Evolutionary conservation across 2,329 filamentous ascomycete genomes (phyloP).

Genomic region (Penicillium sumatraense): DNA sequence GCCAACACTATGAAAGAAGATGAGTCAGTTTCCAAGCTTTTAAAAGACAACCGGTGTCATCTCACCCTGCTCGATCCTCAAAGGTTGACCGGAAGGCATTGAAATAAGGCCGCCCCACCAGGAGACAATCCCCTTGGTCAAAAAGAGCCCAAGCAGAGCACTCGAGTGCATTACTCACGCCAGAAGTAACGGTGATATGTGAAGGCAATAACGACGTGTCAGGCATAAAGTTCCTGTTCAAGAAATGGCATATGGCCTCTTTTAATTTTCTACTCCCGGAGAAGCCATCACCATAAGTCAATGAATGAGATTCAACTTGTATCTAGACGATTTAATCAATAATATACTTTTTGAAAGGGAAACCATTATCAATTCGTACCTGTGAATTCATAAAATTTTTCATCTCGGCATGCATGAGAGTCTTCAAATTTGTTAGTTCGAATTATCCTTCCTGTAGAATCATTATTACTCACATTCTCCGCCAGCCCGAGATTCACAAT

Average conservation of each 20-base stretch:
- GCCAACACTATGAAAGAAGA: slow-evolving; percentile 24
- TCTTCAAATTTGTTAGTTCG: neutral
- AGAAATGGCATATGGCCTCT: slow-evolving; percentile 30
- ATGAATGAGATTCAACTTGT: slow-evolving; percentile 13
- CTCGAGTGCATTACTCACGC: slow-evolving; percentile 31
- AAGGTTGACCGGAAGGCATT: slow-evolving; percentile 51
- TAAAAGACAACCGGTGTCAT: neutral
- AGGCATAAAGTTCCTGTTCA: slow-evolving; percentile 29
- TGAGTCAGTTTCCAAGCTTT: neutral
- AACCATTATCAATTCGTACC: neutral
- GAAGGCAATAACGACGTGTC: slow-evolving; percentile 15
- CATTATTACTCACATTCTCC: slow-evolving; percentile 34
- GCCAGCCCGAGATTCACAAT: slow-evolving; percentile 55
- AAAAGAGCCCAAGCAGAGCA: slow-evolving; percentile 25
- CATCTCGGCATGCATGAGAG: slow-evolving; percentile 17
- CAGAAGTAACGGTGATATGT: slow-evolving; percentile 31
- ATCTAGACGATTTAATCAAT: slow-evolving; percentile 1
- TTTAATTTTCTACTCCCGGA: slow-evolving; percentile 20
- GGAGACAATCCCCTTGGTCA: slow-evolving; percentile 28
- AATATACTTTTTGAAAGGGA: neutral
- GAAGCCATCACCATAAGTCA: slow-evolving; percentile 36
- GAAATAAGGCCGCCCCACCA: slow-evolving; percentile 41
- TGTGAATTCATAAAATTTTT: slow-evolving; percentile 12
- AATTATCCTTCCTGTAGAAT: neutral
- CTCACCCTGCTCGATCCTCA: slow-evolving; percentile 40